Evolutionary conservation across 208 protist genomes (phyloP).

Genomic region (Leishmania guyanensis): DNA sequence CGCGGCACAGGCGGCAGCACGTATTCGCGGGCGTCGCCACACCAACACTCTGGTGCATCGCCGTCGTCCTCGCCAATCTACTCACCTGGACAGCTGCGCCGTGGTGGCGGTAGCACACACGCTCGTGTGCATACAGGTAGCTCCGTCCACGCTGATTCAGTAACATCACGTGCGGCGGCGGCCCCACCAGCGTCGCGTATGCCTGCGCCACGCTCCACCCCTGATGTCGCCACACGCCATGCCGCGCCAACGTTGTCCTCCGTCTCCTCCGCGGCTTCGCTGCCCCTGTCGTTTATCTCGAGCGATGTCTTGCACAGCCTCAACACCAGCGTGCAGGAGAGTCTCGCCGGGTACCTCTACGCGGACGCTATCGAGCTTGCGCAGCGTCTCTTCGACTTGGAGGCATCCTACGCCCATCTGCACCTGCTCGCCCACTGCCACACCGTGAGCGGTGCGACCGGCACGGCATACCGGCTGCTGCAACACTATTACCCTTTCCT

Average conservation of each 20-base stretch:
- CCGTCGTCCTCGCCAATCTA: background rate
- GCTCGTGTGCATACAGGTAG: background rate
- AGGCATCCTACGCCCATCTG: conserved; percentile 48
- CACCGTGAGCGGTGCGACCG: conserved; percentile 43
- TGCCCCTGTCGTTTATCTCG: conserved; percentile 5
- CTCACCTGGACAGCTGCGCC: background rate
- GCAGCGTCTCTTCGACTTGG: conserved; percentile 80
- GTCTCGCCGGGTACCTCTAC: conserved; percentile 63
- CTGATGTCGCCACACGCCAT: background rate
- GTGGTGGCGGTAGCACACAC: background rate
- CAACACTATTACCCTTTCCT: conserved; percentile 66
- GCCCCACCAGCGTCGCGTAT: background rate
- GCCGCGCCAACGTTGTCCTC: background rate
- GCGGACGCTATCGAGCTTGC: conserved; percentile 90
- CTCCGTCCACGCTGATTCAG: background rate
- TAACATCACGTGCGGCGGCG: background rate
- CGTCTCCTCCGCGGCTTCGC: background rate
- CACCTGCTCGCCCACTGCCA: conserved; percentile 80
- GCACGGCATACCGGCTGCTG: conserved; percentile 70
- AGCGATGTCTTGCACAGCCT: conserved; percentile 28
- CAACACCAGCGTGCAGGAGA: conserved; percentile 50
- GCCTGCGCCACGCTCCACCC: background rate
- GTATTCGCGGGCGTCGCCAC: background rate
- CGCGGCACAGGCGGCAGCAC: background rate
- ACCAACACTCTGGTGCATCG: background rate